Percentiles rank a stretch among this genome's conserved stretches.
phyloP scores from a whole-genome alignment of 1,284 basidiomycete genomes.

The Ustilago trichophora region DNA sequence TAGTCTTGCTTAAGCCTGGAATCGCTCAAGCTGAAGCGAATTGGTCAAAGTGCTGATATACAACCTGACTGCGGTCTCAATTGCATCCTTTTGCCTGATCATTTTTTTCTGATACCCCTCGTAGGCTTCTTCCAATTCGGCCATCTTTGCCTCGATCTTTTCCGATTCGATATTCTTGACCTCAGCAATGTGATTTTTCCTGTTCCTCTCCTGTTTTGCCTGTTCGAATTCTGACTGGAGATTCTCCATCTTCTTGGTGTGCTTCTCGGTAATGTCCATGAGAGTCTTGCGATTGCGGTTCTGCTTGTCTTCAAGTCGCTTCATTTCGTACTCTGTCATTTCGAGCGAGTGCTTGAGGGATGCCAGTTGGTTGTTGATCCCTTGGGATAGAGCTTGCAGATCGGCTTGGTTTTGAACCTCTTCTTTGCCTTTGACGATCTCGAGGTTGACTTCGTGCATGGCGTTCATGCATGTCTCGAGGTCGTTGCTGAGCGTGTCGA shows the following conservation, averaged over 20 bases:
- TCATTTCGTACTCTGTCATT: conserved; percentile 50
- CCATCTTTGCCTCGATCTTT: conserved; percentile 52
- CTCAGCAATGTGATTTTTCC: conserved; percentile 32
- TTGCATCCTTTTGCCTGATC: conserved; percentile 42
- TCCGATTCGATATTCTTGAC: conserved; percentile 34
- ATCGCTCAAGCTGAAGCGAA: conserved; percentile 36
- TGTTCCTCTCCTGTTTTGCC: conserved; percentile 25
- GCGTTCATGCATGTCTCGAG: conserved; percentile 40
- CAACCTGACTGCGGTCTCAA: conserved; percentile 37
- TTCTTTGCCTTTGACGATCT: conserved; percentile 52
- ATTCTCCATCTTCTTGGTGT: conserved; percentile 44
- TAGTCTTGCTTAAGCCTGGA: conserved; percentile 20
- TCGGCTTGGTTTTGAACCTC: conserved; percentile 45
- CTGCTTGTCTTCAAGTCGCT: conserved; percentile 44
- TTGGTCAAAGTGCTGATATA: conserved; percentile 43
- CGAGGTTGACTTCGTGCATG: conserved; percentile 55
- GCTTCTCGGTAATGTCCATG: conserved; percentile 48
- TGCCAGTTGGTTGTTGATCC: conserved; percentile 42
- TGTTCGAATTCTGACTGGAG: conserved; percentile 40
- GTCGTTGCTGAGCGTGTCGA: conserved; percentile 50
- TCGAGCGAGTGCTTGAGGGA: conserved; percentile 43
- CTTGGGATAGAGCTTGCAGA: conserved; percentile 33
- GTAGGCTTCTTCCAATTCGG: conserved; percentile 32
- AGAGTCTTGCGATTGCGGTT: conserved; percentile 41
- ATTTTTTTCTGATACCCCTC: conserved; percentile 48